These are phyloP conservation scores for Thelonectria blattea DNA, from an alignment of 2,329 filamentous ascomycete species.

Conservation along the genomic window DNA sequence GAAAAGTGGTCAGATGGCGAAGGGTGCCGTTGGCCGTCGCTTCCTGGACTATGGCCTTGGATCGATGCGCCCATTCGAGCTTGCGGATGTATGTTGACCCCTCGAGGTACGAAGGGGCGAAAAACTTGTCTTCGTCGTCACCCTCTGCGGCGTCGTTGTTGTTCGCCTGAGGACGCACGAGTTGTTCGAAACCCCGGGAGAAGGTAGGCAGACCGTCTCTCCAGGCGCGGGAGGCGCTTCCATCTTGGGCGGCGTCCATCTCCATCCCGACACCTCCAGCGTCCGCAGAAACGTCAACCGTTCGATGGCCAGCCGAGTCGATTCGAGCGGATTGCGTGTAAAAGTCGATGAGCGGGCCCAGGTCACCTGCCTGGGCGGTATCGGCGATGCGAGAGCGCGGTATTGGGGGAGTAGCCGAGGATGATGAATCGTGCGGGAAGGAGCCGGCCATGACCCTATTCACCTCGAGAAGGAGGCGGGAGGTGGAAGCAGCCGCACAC, in stretches of 20 bases:
- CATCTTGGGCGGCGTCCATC: conserved; percentile 45
- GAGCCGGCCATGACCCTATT: conserved; percentile 32
- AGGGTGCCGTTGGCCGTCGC: conserved; percentile 40
- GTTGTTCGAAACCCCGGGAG: conserved; percentile 60
- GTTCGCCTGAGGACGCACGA: conserved; percentile 45
- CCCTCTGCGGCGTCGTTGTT: conserved; percentile 35
- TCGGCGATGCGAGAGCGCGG: conserved; percentile 28
- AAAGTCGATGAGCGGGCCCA: conserved; percentile 29
- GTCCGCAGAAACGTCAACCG: conserved; percentile 21
- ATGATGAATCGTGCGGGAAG: conserved; percentile 33
- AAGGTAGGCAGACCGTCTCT: conserved; percentile 50
- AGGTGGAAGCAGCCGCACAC: conserved; percentile 5
- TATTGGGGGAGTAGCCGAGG: conserved; percentile 27
- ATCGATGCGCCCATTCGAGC: conserved; percentile 72
- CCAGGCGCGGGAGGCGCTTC: conserved; percentile 34
- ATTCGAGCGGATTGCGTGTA: conserved; percentile 45
- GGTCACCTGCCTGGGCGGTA: conserved; percentile 24
- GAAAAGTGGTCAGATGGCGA: conserved; percentile 56
- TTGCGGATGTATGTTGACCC: conserved; percentile 79
- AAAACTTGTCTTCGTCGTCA: conserved; percentile 59
- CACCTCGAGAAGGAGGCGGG: not conserved
- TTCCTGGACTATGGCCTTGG: conserved; percentile 60
- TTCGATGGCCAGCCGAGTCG: conserved; percentile 52
- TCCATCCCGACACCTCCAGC: conserved; percentile 25
- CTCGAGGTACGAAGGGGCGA: conserved; percentile 83